Conservation (phyloP, 129 eudicot species). For the Flaveria trinervia region DNA sequence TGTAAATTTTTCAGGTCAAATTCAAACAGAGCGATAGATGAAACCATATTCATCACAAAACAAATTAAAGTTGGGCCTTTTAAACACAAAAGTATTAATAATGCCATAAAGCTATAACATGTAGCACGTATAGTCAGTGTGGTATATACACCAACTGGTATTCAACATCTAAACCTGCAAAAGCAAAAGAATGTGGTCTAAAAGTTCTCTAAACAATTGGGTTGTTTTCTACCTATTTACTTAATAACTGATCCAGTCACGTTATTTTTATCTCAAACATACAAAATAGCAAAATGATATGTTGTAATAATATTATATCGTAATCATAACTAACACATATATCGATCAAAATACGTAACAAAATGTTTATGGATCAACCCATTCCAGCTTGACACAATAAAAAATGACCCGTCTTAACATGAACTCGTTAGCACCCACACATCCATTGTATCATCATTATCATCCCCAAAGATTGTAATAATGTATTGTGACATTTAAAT, state of each 20-base stretch:
- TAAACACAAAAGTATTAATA: background rate
- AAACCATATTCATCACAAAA: background rate
- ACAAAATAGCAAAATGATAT: background rate
- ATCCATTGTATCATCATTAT: background rate
- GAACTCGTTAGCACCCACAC: background rate
- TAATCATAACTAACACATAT: background rate
- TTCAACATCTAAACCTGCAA: constrained; percentile 17
- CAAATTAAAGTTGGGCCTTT: background rate
- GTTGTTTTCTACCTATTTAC: background rate
- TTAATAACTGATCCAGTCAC: background rate
- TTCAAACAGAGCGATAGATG: background rate
- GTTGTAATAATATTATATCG: too few relatives aligned
- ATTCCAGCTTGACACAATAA: background rate
- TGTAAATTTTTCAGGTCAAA: constrained; percentile 12
- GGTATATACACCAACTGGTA: constrained; percentile 1
- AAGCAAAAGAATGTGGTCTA: constrained; percentile 16
- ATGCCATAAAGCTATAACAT: constrained; percentile 17
- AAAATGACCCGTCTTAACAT: background rate
- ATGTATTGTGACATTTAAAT: background rate
- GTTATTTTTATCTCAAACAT: background rate
- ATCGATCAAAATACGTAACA: background rate
- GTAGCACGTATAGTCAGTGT: background rate
- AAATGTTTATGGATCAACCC: background rate
- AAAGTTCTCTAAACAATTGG: background rate
- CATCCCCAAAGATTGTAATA: background rate